Evolutionary conservation across 495 filamentous ascomycete genomes (phyloP), one percentile per base, ranked within the genome.

Genomic region (Penicillium psychrofluorescens): DNA sequence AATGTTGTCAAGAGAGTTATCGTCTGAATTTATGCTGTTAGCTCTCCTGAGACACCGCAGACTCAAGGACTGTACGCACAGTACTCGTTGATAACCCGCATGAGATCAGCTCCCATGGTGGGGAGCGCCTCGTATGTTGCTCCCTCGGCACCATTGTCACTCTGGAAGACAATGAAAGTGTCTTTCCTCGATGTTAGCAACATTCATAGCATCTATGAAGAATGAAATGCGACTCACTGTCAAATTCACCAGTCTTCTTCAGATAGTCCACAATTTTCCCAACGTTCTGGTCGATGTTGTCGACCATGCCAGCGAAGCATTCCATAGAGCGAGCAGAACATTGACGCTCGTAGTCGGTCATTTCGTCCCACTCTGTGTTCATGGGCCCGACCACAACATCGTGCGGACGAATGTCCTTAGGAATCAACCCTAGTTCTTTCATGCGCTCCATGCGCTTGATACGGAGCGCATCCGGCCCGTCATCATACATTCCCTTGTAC

Each of bases 1-100:
- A 11, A 80, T 65, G 44, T 81, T 81, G 15, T 76, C 74, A 16
- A 77, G 57, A 12, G 55, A 63, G 59, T 80, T 81, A 54, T 78
- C 61, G 48, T 77, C 22, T 22, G 22, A 22, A 22, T 22, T 22
- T 0, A 22, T 6, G 22, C 22, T 4, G 22, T 22, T 22, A 22
- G 22, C 22, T 6, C 4, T 22, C 3, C 6, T 22, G 4, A 22
- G 4, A 22, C 22, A 22, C 6, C 22, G 22, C 4, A 22, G 22
- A 22, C 22, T 22, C 22, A 22, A 22, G 4, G 22, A 22, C 22
- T 22, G 4, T 22, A 22, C 22, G 22, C 3, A 22, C 22, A 79
- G 56, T 77, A 78, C 52, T 78, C 74, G 44, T 73, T 22, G 11
- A 41, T 40, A 9, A 47, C n/a, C 11, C 41, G 32, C 22, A 33